A percentile compares a stretch with the other conserved stretches of the same genome.
Evolutionary conservation across 2,329 filamentous ascomycete species (phyloP).

Genomic region (Ascochyta lentis): DNA sequence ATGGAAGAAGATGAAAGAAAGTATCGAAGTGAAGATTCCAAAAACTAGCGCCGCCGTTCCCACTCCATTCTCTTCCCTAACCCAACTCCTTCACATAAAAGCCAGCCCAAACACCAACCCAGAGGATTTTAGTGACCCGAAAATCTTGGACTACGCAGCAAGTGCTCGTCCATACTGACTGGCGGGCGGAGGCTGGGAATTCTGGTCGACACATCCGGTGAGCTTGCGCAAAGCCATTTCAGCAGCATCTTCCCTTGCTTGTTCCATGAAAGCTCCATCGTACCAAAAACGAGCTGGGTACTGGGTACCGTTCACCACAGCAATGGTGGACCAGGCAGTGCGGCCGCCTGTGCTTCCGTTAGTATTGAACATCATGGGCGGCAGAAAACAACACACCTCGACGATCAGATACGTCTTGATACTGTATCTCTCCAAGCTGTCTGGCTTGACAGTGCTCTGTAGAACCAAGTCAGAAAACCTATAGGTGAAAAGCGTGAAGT

Average conservation of each 20-base stretch:
- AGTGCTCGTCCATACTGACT: conserved; percentile 26
- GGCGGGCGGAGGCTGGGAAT: conserved; percentile 31
- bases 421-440: conserved; percentile 36
- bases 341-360: conserved; percentile 38
- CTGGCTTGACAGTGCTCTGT: conserved; percentile 43
- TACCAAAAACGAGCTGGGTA: conserved; percentile 49
- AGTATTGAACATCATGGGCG: not conserved
- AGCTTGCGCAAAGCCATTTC: conserved; percentile 39
- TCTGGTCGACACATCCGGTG: conserved; percentile 27
- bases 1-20: not conserved
- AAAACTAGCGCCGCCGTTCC: not conserved
- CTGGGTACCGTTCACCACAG: conserved; percentile 31
- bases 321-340: conserved; percentile 47
- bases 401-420: conserved; percentile 48
- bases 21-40: not conserved
- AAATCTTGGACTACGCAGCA: not conserved
- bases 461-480: not conserved
- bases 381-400: conserved; percentile 34
- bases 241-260: conserved; percentile 48
- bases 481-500: not conserved
- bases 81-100: not conserved
- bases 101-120: not conserved
- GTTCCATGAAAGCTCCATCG: conserved; percentile 40
- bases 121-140: not conserved
- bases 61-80: not conserved